A percentile compares a stretch with the other conserved stretches of the same genome.
Evolutionary conservation across 1,284 basidiomycete genomes (phyloP).

Genomic region (Pterula multifida): DNA sequence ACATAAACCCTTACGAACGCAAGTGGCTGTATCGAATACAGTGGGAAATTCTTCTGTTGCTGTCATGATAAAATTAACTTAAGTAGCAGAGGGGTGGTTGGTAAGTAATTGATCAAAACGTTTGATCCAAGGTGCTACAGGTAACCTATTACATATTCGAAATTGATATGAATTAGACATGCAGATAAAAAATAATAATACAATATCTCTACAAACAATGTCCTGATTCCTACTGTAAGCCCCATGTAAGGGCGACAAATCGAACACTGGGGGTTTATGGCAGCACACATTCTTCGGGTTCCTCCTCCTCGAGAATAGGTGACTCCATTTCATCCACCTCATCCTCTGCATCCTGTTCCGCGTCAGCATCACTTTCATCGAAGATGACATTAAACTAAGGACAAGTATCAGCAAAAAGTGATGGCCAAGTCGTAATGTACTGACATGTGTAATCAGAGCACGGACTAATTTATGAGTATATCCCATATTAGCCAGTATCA

Average conservation of each 20-base stretch:
- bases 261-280: background rate
- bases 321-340: conserved; percentile 26
- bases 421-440: background rate
- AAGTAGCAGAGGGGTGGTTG: background rate
- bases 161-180: background rate
- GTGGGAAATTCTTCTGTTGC: conserved; percentile 17
- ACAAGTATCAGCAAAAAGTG: background rate
- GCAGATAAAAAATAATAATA: background rate
- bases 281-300: background rate
- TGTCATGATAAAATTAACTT: background rate
- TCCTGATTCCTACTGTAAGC: no score
- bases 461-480: conserved; percentile 65
- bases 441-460: conserved; percentile 64
- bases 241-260: no score
- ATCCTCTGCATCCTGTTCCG: conserved; percentile 28
- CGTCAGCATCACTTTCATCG: conserved; percentile 32
- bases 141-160: background rate
- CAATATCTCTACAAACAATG: background rate
- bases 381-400: conserved; percentile 36
- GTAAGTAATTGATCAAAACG: background rate
- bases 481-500: conserved; percentile 70
- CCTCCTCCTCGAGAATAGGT: conserved; percentile 14
- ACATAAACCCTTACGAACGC: conserved; percentile 57
- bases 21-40: conserved; percentile 45
- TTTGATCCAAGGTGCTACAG: background rate